Percentiles rank a stretch among this genome's conserved stretches.
Conservation (phyloP, 192 early-diverging fungal species). For the Coemansia sp. region DNA sequence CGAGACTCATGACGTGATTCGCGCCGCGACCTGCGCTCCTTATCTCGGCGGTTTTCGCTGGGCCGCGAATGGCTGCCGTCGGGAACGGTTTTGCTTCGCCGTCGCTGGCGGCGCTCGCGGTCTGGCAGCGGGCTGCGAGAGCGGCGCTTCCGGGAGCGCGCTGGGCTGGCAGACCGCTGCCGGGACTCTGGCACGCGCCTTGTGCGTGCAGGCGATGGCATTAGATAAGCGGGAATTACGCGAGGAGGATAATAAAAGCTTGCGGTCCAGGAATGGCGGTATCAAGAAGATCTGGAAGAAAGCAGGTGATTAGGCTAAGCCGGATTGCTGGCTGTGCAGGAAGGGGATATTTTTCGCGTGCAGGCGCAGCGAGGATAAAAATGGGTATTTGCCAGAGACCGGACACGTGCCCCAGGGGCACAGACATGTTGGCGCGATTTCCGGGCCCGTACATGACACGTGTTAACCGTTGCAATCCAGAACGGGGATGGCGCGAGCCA, state of each 20-base stretch:
- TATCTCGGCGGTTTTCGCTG: slow-evolving; percentile 2
- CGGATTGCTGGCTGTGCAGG: too few relatives aligned
- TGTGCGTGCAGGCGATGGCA: slow-evolving; percentile 14
- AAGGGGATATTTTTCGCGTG: background rate
- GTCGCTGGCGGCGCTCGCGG: slow-evolving; percentile 10
- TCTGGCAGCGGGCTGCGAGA: slow-evolving; percentile 5
- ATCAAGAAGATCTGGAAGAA: background rate
- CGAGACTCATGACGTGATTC: slow-evolving; percentile 4
- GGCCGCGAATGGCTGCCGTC: background rate
- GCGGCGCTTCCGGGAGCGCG: slow-evolving; percentile 9
- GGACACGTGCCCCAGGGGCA: slow-evolving; percentile 6
- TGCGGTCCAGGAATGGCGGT: background rate
- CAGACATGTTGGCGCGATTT: too few relatives aligned
- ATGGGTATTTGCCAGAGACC: slow-evolving; percentile 3
- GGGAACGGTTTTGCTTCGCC: slow-evolving; percentile 11
- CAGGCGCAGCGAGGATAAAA: slow-evolving; percentile 8
- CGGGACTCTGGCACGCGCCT: slow-evolving; percentile 8
- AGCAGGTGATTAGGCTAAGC: too few relatives aligned
- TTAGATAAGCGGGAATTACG: background rate
- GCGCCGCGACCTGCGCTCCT: slow-evolving; percentile 10
- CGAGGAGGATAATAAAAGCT: background rate
- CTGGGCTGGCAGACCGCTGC: slow-evolving; percentile 29
- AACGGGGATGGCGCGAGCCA: too few relatives aligned
- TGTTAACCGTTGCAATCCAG: too few relatives aligned
- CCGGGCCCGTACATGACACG: too few relatives aligned